Evolutionary conservation across 2,329 filamentous ascomycete genomes (phyloP).

Genomic region (Cordyceps fumosorosea): DNA sequence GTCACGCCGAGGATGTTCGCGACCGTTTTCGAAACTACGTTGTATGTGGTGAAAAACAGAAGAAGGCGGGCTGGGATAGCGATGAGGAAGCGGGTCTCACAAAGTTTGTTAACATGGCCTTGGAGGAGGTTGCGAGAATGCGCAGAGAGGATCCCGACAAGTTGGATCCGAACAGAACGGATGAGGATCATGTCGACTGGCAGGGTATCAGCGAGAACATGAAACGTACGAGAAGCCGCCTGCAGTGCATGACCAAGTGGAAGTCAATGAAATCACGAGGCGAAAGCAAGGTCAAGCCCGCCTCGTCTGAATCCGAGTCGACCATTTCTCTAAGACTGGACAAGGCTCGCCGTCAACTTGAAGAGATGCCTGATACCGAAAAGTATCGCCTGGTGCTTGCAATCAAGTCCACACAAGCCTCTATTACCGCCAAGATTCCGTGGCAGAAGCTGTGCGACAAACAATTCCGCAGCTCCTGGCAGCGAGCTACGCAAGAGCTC

Average conservation of each 20-base stretch:
- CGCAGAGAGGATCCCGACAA: conserved; percentile 26
- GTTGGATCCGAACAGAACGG: conserved; percentile 18
- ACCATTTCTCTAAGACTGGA: conserved; percentile 36
- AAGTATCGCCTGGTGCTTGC: conserved; percentile 38
- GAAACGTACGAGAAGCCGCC: conserved; percentile 52
- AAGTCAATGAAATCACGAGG: conserved; percentile 36
- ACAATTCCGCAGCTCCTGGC: conserved; percentile 33
- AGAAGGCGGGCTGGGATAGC: conserved; percentile 51
- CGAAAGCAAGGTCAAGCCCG: conserved; percentile 26
- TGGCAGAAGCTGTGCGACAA: conserved; percentile 41
- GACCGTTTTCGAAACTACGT: conserved; percentile 66
- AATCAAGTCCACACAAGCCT: conserved; percentile 34
- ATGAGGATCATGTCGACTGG: conserved; percentile 59
- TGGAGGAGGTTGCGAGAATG: too few species aligned
- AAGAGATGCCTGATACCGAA: conserved; percentile 36
- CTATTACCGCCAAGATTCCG: conserved; percentile 34
- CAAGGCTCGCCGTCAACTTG: conserved; percentile 36
- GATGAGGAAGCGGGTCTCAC: conserved; percentile 44
- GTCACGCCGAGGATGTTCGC: conserved; percentile 58
- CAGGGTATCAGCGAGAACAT: conserved; percentile 55
- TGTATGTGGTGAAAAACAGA: conserved; percentile 47
- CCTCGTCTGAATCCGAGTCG: conserved; percentile 26
- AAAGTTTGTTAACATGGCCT: not conserved
- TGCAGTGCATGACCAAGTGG: conserved; percentile 67
- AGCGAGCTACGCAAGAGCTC: conserved; percentile 30